Evolutionary conservation across 805 yeast species (phyloP), one percentile per base, ranked within the genome.

Genomic region (Clavispora vitiphila): DNA sequence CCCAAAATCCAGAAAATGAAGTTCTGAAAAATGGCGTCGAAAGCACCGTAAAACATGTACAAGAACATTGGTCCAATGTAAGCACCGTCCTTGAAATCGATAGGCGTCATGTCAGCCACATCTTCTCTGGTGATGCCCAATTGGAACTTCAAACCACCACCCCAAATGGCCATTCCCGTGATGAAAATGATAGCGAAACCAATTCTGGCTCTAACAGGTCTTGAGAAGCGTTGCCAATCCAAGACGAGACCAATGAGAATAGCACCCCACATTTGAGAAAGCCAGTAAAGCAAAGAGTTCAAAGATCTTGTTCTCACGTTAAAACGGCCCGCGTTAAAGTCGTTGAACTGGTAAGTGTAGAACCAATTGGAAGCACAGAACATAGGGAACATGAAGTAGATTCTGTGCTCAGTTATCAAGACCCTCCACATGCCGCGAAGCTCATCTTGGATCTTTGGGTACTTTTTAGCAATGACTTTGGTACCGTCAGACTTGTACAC

Each of bases 361-460:
- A 78, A 80, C 80, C 80, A 80, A 65, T 80, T 80, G 27, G 84
- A 76, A 22, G 81, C 70, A 49, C 76, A 74, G 57, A 79, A 80
- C 76, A 77, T 71, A 34, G 85, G 85, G 69, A 80, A 73, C 56
- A 78, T 52, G 20, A 73, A 57, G 37, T 71, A 54, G 39, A 79
- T 72, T 55, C 61, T 65, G 37, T 76, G 76, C 50, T 72, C 74
- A 19, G 46, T 48, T 40, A 51, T 55, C 46, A 75, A 62, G 37
- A 69, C 58, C 34, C 54, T 52, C 46, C 56, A 56, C 51, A 77
- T 63, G 35, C 66, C 76, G 12, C 49, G 43, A 34, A 77, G 40
- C 52, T 78, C 83, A 18, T 65, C 56, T 50, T 62, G 61, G 67
- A 74, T 62, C 48, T 71, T 54, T 10, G 80, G 78, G 54, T 67